These are phyloP conservation scores for Diplodia seriata DNA, from an alignment of 2,329 filamentous ascomycete species.

Conservation along the genomic window DNA sequence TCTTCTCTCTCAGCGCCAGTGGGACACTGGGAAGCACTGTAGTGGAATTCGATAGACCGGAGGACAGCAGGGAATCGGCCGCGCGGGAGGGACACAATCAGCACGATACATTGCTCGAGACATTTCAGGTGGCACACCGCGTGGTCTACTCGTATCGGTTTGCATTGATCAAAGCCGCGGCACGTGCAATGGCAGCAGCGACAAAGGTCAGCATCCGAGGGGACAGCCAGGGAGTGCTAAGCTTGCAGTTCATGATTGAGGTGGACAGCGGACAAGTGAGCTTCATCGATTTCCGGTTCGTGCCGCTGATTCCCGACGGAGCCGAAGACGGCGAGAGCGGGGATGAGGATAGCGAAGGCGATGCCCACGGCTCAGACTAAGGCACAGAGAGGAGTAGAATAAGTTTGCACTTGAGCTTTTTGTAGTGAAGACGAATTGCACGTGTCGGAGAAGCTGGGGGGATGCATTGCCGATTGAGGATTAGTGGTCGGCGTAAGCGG, in stretches of 20 bases:
- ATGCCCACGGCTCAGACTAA: neutral
- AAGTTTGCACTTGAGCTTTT: neutral
- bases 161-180: constrained; percentile 80
- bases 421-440: neutral
- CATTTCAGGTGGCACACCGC: constrained; percentile 66
- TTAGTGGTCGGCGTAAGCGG: neutral
- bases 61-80: neutral
- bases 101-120: constrained; percentile 67
- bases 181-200: constrained; percentile 89
- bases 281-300: constrained; percentile 84
- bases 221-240: constrained; percentile 88
- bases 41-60: constrained; percentile 64
- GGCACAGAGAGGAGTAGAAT: too few species aligned
- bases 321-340: constrained; percentile 36
- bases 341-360: constrained; percentile 34
- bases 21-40: constrained; percentile 66
- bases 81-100: constrained; percentile 6
- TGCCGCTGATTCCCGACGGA: constrained; percentile 66
- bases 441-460: neutral
- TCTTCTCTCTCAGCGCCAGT: constrained; percentile 72
- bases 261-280: constrained; percentile 71
- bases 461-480: constrained; percentile 5
- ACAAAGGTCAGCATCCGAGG: constrained; percentile 91
- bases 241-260: constrained; percentile 95
- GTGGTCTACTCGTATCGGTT: constrained; percentile 78